Evolutionary conservation across 1,284 basidiomycete genomes (phyloP).

Genomic region (Grifola frondosa): DNA sequence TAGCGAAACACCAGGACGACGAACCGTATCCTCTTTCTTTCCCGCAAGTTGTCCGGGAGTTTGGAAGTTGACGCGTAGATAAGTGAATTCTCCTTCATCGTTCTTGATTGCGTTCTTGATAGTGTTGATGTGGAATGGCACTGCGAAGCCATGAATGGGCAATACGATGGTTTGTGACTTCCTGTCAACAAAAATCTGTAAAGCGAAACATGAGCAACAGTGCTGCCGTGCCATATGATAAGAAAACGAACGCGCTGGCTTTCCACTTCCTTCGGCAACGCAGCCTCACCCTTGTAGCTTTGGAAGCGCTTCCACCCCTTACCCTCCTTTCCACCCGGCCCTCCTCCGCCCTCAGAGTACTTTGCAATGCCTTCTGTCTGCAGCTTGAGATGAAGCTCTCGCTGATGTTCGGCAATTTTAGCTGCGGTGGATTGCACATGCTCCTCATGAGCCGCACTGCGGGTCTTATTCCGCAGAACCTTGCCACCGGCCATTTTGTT

Average conservation of each 20-base stretch:
- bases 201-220: conserved; percentile 8
- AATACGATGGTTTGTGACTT: conserved; percentile 89
- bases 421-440: conserved; percentile 66
- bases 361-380: conserved; percentile 84
- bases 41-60: conserved; percentile 97
- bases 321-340: conserved; percentile 75
- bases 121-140: conserved; percentile 98
- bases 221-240: not conserved
- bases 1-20: conserved; percentile 14
- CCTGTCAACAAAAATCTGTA: conserved; percentile 89
- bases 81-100: conserved; percentile 94
- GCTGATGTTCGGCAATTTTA: conserved; percentile 87
- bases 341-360: conserved; percentile 77
- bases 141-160: conserved; percentile 93
- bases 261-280: conserved; percentile 80
- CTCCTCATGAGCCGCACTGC: conserved; percentile 78
- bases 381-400: conserved; percentile 77
- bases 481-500: conserved; percentile 79
- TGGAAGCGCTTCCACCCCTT: conserved; percentile 96
- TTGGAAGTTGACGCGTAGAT: conserved; percentile 97
- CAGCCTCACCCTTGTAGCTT: conserved; percentile 94
- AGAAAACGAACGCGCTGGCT: conserved; percentile 61
- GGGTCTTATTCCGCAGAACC: conserved; percentile 81
- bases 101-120: conserved; percentile 98
- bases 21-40: conserved; percentile 96